These are phyloP conservation scores for Pinus tabuliformis DNA, from an alignment of 75 land plant genomes.

Conservation along the genomic window DNA sequence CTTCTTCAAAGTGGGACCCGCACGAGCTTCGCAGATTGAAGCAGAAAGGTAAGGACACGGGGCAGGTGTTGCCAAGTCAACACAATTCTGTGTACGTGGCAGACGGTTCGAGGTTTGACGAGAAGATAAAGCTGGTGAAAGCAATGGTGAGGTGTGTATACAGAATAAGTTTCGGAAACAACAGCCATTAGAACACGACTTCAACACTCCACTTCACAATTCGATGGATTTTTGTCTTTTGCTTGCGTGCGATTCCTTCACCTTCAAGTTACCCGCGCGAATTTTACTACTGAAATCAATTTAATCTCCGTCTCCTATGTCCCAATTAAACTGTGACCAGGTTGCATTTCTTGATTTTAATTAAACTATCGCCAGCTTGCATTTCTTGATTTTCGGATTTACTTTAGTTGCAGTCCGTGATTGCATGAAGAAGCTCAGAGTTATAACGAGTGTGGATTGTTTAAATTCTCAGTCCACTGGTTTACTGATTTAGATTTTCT, in stretches of 20 bases:
- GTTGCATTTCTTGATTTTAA: neutral
- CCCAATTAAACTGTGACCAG: neutral
- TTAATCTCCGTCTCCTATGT: neutral
- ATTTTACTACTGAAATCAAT: neutral
- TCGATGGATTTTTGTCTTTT: neutral
- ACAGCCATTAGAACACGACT: neutral
- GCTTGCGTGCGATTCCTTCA: neutral
- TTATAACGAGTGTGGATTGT: neutral
- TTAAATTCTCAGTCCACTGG: neutral
- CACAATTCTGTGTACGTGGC: neutral
- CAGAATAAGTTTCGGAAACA: slow-evolving; percentile 1
- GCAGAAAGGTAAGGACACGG: too few species aligned
- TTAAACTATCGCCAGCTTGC: neutral
- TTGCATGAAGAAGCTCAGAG: neutral
- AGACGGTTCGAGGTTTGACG: slow-evolving; percentile 1
- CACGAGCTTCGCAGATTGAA: too few species aligned
- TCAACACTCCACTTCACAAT: neutral
- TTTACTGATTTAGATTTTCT: neutral
- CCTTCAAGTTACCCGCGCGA: neutral
- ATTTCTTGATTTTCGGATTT: too few species aligned
- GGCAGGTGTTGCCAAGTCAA: neutral
- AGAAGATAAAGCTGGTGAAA: slow-evolving; percentile 19
- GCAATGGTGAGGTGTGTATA: neutral
- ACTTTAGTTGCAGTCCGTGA: neutral
- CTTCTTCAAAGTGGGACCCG: too few species aligned